phyloP scores from a whole-genome alignment of 768 basidiomycete species.

The Mycena galericulata region DNA sequence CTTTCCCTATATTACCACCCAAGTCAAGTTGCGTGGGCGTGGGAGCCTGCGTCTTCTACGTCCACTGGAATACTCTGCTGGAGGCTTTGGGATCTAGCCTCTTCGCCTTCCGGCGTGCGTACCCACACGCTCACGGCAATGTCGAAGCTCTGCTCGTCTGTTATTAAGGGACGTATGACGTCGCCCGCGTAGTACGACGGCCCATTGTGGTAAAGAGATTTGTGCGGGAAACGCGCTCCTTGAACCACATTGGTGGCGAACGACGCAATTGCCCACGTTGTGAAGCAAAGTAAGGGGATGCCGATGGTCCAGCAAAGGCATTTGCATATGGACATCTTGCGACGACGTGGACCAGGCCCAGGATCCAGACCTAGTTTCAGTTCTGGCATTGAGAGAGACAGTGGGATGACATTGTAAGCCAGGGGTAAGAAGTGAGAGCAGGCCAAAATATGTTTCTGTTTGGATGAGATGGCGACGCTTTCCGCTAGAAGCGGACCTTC shows the following conservation, averaged over 20 bases:
- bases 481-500: no score
- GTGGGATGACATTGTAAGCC: no score
- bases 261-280: not conserved
- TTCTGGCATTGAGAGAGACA: no score
- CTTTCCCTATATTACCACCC: slow-evolving; percentile 2
- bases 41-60: not conserved
- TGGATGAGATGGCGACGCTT: no score
- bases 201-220: slow-evolving; percentile 7
- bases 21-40: slow-evolving; percentile 1
- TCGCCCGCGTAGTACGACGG: not conserved
- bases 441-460: no score
- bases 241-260: not conserved
- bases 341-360: slow-evolving; percentile 3
- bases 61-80: not conserved
- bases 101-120: slow-evolving; percentile 35
- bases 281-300: slow-evolving; percentile 5
- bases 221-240: slow-evolving; percentile 14
- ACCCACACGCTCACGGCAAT: slow-evolving; percentile 44
- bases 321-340: slow-evolving; percentile 2
- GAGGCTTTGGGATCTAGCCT: slow-evolving; percentile 12
- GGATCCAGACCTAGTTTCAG: slow-evolving; percentile 5
- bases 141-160: slow-evolving; percentile 40
- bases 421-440: no score
- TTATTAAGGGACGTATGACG: slow-evolving; percentile 41
- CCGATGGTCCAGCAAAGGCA: slow-evolving; percentile 14